Percentiles rank a stretch among this genome's conserved stretches.
These are phyloP conservation scores for Fusarium floridanum DNA, from an alignment of 2,329 filamentous ascomycete genomes.

Conservation along the genomic window DNA sequence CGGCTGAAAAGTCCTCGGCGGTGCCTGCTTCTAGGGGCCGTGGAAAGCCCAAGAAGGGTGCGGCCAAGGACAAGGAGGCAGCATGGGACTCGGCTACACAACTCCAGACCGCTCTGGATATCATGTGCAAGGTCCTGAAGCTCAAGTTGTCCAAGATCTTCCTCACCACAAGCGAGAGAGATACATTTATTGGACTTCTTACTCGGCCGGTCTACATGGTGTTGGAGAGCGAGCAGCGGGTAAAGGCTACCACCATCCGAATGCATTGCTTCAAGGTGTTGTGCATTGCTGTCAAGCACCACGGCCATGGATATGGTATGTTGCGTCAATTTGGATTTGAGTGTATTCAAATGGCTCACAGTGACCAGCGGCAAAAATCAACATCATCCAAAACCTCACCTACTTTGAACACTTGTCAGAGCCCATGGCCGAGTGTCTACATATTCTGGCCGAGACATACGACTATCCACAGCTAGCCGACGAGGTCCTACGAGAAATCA, in stretches of 20 bases:
- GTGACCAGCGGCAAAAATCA: slow-evolving; percentile 86
- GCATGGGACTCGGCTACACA: slow-evolving; percentile 91
- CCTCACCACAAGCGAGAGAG: slow-evolving; percentile 93
- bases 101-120: slow-evolving; percentile 87
- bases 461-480: slow-evolving; percentile 96
- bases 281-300: slow-evolving; percentile 96
- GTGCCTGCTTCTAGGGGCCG: slow-evolving; percentile 78
- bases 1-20: slow-evolving; percentile 84
- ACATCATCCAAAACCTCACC: slow-evolving; percentile 95
- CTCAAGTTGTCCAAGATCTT: slow-evolving; percentile 94
- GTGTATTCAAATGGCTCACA: slow-evolving; percentile 44
- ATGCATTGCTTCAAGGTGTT: slow-evolving; percentile 99
- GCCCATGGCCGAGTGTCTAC: slow-evolving; percentile 97
- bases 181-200: slow-evolving; percentile 93
- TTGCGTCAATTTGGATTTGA: neutral
- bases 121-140: slow-evolving; percentile 96
- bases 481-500: slow-evolving; percentile 92
- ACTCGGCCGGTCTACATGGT: slow-evolving; percentile 95
- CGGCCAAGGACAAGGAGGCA: slow-evolving; percentile 84
- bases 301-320: slow-evolving; percentile 93
- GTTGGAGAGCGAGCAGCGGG: slow-evolving; percentile 91
- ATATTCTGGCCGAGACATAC: slow-evolving; percentile 96
- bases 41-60: slow-evolving; percentile 82
- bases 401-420: slow-evolving; percentile 99
- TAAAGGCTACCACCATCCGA: slow-evolving; percentile 88